These are phyloP conservation scores for Vigna mungo DNA, from an alignment of 306 rosid species.

Conservation along the genomic window DNA sequence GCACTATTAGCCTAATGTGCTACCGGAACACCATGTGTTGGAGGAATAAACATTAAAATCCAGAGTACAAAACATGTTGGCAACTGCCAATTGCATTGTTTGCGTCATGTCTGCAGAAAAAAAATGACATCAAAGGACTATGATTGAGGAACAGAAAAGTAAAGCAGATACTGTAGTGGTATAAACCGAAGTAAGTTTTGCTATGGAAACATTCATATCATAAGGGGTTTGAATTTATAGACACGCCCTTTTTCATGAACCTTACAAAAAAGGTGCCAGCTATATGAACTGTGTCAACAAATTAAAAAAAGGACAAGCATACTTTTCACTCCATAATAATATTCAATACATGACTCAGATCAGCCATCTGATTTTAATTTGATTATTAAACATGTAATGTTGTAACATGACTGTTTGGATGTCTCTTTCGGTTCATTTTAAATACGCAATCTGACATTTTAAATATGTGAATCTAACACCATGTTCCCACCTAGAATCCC, in stretches of 20 bases:
- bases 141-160: neutral
- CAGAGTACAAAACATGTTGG: neutral
- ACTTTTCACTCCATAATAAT: too few species aligned
- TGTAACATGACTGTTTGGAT: constrained; percentile 29
- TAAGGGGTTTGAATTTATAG: neutral
- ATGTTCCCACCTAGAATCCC: constrained; percentile 30
- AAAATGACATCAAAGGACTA: constrained; percentile 7
- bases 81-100: neutral
- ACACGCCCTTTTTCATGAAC: neutral
- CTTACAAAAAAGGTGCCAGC: constrained; percentile 18
- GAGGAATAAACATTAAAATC: neutral
- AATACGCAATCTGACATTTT: constrained; percentile 18
- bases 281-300: neutral
- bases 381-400: constrained; percentile 34
- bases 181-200: neutral
- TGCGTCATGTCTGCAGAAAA: constrained; percentile 1
- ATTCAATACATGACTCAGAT: constrained; percentile 18
- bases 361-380: constrained; percentile 33
- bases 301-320: neutral
- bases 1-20: neutral
- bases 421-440: constrained; percentile 37
- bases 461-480: constrained; percentile 34
- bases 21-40: neutral
- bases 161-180: neutral
- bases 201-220: neutral